A percentile compares a stretch with the other conserved stretches of the same genome.
These are phyloP conservation scores for Apophysomyces sp. DNA, from an alignment of 371 early-diverging fungal species.

Conservation along the genomic window DNA sequence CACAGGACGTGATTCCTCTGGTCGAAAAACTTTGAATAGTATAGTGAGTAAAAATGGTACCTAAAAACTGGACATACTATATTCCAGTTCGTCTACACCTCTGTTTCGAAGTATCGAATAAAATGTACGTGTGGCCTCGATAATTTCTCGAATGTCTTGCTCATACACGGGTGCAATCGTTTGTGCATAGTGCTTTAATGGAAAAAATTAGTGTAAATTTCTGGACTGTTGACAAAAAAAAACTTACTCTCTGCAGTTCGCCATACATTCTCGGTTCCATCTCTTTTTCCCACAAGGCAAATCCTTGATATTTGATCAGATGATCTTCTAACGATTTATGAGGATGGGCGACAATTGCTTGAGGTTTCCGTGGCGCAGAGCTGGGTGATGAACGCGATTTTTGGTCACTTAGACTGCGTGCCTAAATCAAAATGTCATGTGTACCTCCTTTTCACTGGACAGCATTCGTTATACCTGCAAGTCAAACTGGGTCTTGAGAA, in stretches of 20 bases:
- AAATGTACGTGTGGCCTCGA: constrained; percentile 32
- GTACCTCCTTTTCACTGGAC: no score
- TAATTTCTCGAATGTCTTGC: constrained; percentile 46
- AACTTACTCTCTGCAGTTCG: constrained; percentile 78
- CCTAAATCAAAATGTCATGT: constrained; percentile 28
- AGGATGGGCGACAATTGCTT: constrained; percentile 45
- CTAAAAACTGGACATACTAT: constrained; percentile 25
- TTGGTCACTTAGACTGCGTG: constrained; percentile 54
- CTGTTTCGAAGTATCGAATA: constrained; percentile 41
- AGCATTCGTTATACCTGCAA: constrained; percentile 52
- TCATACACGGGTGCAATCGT: constrained; percentile 48
- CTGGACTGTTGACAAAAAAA: background rate
- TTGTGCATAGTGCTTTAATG: constrained; percentile 44
- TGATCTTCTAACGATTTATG: constrained; percentile 78
- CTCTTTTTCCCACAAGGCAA: constrained; percentile 90
- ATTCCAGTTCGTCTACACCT: constrained; percentile 47
- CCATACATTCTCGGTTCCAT: constrained; percentile 85
- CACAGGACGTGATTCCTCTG: constrained; percentile 49
- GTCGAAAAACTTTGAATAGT: constrained; percentile 33
- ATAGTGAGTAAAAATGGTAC: background rate
- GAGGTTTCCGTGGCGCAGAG: constrained; percentile 24
- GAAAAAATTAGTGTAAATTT: background rate
- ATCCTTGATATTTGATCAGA: constrained; percentile 79
- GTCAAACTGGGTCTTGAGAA: constrained; percentile 68
- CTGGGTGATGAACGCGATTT: constrained; percentile 45